phyloP scores from a whole-genome alignment of 1,284 basidiomycete species.

The Lentinula novae-zelandiae region DNA sequence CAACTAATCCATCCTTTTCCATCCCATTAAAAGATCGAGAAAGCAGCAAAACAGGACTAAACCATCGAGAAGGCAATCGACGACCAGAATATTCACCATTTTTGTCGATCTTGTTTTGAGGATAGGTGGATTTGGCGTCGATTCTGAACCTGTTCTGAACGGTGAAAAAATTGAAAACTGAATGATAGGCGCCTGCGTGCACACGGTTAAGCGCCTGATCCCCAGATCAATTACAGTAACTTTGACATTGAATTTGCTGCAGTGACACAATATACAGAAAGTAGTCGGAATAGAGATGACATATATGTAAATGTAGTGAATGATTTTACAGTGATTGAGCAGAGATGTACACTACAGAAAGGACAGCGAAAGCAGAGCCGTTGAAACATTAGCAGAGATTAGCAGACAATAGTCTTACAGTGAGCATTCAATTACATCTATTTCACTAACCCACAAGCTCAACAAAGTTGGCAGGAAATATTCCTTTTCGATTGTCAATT shows the following conservation, averaged over 20 bases:
- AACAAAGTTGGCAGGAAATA: slow-evolving; percentile 66
- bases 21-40: not conserved
- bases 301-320: not conserved
- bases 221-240: not conserved
- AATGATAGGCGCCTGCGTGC: not conserved
- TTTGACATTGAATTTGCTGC: not conserved
- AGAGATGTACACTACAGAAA: not conserved
- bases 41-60: not conserved
- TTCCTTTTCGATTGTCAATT: slow-evolving; percentile 40
- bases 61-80: not conserved
- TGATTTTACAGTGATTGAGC: not conserved
- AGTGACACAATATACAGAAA: too few species aligned
- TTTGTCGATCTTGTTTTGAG: not conserved
- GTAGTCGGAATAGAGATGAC: too few species aligned
- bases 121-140: not conserved
- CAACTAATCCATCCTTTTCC: slow-evolving; percentile 1
- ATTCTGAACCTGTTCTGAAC: not conserved
- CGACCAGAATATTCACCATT: slow-evolving; percentile 4
- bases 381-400: not conserved
- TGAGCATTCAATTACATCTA: not conserved
- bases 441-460: slow-evolving; percentile 38
- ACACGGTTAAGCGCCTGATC: too few species aligned
- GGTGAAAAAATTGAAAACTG: not conserved
- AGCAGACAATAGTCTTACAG: not conserved
- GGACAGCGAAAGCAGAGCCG: not conserved